Evolutionary conservation across 2,329 filamentous ascomycete species (phyloP).

Genomic region (Colletotrichum magnum): DNA sequence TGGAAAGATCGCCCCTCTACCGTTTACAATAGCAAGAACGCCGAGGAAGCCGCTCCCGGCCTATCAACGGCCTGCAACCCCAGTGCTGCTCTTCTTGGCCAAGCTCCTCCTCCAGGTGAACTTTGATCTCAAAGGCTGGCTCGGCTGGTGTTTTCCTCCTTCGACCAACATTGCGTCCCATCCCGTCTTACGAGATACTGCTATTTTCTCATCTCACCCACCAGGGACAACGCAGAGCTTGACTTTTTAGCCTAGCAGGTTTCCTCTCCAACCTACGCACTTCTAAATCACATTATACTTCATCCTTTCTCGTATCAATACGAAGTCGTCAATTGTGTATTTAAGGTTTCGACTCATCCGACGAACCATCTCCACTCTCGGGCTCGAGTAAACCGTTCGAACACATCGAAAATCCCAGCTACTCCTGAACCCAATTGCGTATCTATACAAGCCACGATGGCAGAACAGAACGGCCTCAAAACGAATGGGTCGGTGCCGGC

Average conservation of each 20-base stretch:
- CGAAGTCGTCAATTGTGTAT: constrained; percentile 2
- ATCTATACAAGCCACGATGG: background rate
- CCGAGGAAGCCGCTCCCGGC: constrained; percentile 11
- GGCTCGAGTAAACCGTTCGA: background rate
- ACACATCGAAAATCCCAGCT: background rate
- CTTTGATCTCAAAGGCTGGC: background rate
- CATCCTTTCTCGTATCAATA: too few relatives aligned
- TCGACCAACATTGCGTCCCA: background rate
- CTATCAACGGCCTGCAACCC: background rate
- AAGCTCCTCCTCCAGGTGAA: background rate
- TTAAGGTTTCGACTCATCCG: constrained; percentile 15
- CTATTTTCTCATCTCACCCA: constrained; percentile 14
- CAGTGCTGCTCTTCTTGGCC: background rate
- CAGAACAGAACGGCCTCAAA: background rate
- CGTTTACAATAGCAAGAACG: background rate
- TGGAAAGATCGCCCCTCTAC: background rate
- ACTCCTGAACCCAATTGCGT: constrained; percentile 3
- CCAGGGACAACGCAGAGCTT: background rate
- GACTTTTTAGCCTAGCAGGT: background rate
- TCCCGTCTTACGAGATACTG: background rate
- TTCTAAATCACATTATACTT: background rate
- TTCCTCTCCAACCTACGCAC: background rate
- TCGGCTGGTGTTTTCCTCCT: background rate
- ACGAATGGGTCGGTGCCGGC: constrained; percentile 2
- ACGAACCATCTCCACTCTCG: constrained; percentile 14